phyloP scores from a whole-genome alignment of 2,329 filamentous ascomycete species.

The Neofusicoccum laricinum region DNA sequence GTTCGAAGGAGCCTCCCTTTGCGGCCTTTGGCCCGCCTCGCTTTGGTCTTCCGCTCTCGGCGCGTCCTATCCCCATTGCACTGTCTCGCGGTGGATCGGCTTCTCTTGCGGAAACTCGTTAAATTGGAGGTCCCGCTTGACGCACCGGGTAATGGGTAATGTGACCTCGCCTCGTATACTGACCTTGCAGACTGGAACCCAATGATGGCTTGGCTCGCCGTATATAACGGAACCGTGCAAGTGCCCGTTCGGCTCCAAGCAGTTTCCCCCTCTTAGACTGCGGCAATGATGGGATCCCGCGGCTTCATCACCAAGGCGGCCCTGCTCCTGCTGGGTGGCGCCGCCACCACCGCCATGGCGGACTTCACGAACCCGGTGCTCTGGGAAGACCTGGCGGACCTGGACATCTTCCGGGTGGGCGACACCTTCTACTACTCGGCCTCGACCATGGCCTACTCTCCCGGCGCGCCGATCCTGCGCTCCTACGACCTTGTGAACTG shows the following conservation, averaged over 20 bases:
- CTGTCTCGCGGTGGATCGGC: neutral
- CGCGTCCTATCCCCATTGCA: neutral
- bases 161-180: neutral
- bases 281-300: neutral
- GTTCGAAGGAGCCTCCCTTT: neutral
- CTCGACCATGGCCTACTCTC: conserved; percentile 56
- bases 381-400: conserved; percentile 55
- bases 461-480: conserved; percentile 55
- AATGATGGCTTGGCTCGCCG: neutral
- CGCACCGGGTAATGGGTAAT: neutral
- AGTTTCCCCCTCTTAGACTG: neutral
- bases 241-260: neutral
- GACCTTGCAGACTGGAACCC: neutral
- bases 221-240: neutral
- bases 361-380: conserved; percentile 53
- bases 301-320: neutral
- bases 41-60: neutral
- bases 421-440: conserved; percentile 55
- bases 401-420: conserved; percentile 52
- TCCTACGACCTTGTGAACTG: conserved; percentile 56
- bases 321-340: neutral
- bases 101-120: too few species aligned
- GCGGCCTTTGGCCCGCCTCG: neutral
- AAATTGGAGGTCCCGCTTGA: neutral
- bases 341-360: neutral